These are phyloP conservation scores for Entophlyctis luteolus DNA, from an alignment of 192 early-diverging fungal species.

Conservation along the genomic window DNA sequence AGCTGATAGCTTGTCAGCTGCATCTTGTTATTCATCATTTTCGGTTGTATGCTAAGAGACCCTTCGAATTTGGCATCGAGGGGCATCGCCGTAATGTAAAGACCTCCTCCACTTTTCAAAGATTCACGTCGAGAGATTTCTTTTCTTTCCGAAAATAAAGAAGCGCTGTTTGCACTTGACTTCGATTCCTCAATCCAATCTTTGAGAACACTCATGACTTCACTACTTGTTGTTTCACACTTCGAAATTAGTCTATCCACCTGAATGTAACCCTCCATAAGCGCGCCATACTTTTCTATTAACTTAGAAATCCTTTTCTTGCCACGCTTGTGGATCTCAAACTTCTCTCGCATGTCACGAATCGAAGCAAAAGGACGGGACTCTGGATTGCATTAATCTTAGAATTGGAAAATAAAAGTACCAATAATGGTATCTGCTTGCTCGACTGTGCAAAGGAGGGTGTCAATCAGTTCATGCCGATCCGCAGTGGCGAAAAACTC, in stretches of 20 bases:
- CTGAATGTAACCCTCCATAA: slow-evolving; percentile 61
- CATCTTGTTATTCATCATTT: slow-evolving; percentile 56
- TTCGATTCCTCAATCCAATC: slow-evolving; percentile 49
- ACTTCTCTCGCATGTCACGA: slow-evolving; percentile 44
- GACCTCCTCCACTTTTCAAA: not conserved
- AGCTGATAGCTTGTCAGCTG: slow-evolving; percentile 80
- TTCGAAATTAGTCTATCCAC: slow-evolving; percentile 57
- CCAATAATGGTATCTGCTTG: slow-evolving; percentile 55
- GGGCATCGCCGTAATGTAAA: slow-evolving; percentile 8
- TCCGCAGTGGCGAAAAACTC: slow-evolving; percentile 39
- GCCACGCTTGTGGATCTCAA: slow-evolving; percentile 54
- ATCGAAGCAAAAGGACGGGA: slow-evolving; percentile 58
- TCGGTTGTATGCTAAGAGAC: slow-evolving; percentile 57
- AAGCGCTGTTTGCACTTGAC: too few species aligned
- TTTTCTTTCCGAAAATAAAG: too few species aligned
- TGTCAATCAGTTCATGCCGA: slow-evolving; percentile 36
- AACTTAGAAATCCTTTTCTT: slow-evolving; percentile 38
- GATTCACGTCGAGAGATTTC: not conserved
- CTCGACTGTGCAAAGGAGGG: slow-evolving; percentile 29
- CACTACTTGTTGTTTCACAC: slow-evolving; percentile 55
- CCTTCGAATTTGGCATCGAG: too few species aligned
- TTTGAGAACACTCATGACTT: slow-evolving; percentile 44
- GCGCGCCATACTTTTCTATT: slow-evolving; percentile 50
- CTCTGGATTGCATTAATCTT: not conserved
- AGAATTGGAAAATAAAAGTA: slow-evolving; percentile 20